Conservation (phyloP, 768 basidiomycete genomes). For the Mycena galopus region DNA sequence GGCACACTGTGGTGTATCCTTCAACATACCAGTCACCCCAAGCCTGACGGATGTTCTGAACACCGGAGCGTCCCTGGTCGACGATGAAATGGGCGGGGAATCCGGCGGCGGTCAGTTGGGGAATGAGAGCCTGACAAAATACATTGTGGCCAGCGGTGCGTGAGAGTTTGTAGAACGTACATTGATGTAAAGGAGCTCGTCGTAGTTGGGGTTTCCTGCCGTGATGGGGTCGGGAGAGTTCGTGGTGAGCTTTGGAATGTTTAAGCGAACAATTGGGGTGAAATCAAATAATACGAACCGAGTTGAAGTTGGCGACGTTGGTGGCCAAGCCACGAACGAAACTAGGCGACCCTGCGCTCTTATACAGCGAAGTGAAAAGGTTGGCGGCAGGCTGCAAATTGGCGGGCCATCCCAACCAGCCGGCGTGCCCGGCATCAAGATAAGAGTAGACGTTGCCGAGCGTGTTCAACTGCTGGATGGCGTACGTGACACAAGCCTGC, state of each 20-base stretch:
- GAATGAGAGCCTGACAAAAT: conserved; percentile 60
- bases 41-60: conserved; percentile 68
- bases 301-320: conserved; percentile 65
- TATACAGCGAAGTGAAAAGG: conserved; percentile 65
- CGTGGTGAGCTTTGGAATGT: conserved; percentile 56
- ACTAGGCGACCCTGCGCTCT: conserved; percentile 64
- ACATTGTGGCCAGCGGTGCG: no score
- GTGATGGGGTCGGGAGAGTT: conserved; percentile 71
- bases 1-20: neutral
- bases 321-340: conserved; percentile 75
- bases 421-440: conserved; percentile 73
- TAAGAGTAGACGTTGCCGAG: conserved; percentile 69
- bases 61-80: conserved; percentile 75
- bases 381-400: conserved; percentile 71
- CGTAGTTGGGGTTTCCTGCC: conserved; percentile 70
- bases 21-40: conserved; percentile 70
- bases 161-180: conserved; percentile 37
- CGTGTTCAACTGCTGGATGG: conserved; percentile 66
- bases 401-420: conserved; percentile 79
- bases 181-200: conserved; percentile 71
- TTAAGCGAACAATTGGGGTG: neutral
- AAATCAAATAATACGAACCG: conserved; percentile 45
- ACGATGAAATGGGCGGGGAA: conserved; percentile 76
- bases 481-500: conserved; percentile 65
- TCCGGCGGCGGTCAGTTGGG: conserved; percentile 55